phyloP scores from a whole-genome alignment of 495 filamentous ascomycete species.

The Oidiodendron maius region DNA sequence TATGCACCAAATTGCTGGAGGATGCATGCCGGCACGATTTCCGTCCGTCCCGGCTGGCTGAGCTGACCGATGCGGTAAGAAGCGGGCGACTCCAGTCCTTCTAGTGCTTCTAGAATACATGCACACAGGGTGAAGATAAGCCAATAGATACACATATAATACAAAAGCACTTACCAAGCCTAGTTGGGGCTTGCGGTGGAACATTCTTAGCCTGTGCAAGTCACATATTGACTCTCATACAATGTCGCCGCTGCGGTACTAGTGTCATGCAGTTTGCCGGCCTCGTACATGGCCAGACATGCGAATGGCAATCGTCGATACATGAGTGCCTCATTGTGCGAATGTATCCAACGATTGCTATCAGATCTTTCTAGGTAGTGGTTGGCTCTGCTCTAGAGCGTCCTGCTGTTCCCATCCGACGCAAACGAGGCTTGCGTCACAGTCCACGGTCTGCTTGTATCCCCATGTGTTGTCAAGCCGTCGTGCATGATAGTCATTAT shows the following conservation, averaged over 20 bases:
- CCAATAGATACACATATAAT: slow-evolving; percentile 1
- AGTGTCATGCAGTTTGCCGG: slow-evolving; percentile 14
- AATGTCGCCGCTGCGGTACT: slow-evolving; percentile 7
- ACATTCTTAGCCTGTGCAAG: slow-evolving; percentile 2
- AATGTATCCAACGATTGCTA: slow-evolving; percentile 17
- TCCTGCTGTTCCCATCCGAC: slow-evolving; percentile 15
- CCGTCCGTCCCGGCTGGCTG: neutral
- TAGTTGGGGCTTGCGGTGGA: slow-evolving; percentile 16
- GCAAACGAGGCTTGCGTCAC: slow-evolving; percentile 21
- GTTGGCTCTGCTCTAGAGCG: neutral
- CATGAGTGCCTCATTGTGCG: slow-evolving; percentile 2
- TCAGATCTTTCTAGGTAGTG: slow-evolving; percentile 4
- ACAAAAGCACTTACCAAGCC: slow-evolving; percentile 9
- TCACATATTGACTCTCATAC: slow-evolving; percentile 2
- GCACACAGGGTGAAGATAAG: neutral
- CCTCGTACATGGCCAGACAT: slow-evolving; percentile 1
- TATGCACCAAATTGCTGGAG: slow-evolving; percentile 2
- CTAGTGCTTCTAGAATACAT: slow-evolving; percentile 18
- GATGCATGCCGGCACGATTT: neutral
- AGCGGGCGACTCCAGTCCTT: slow-evolving; percentile 4
- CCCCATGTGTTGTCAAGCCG: slow-evolving; percentile 22
- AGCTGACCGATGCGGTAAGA: neutral
- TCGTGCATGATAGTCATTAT: slow-evolving; percentile 17
- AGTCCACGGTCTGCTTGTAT: slow-evolving; percentile 18
- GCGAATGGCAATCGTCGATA: neutral